Evolutionary conservation across 306 rosid genomes (phyloP), one percentile per base, ranked within the genome.

Genomic region (Argentina anserina): DNA sequence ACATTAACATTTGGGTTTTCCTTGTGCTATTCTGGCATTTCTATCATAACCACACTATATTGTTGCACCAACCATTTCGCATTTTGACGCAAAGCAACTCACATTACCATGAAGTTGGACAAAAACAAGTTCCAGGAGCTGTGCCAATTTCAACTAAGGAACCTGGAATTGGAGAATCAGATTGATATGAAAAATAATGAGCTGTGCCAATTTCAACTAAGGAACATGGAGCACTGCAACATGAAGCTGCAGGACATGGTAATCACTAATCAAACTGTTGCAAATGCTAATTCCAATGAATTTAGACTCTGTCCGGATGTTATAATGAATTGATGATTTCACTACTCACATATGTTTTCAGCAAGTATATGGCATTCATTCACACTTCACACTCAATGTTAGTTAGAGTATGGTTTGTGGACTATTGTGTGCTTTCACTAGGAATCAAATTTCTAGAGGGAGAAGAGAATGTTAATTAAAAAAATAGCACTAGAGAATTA

Each of bases 221-320:
- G n/a, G n/a, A n/a, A n/a, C n/a, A n/a, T 58, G 34, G 64, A 58
- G 37, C 9, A 58, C 37, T 58, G n/a, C 64, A 9, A 6, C 37
- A 28, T 13, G 37, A 28, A 14, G 37, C n/a, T 28, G 37, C n/a
- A 58, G 3, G 9, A 12, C 29, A 84, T 83, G 80, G 98, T 92
- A 90, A 69, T 43, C n/a, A n/a, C n/a, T n/a, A n/a, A n/a, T n/a
- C 73, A 65, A 2, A 28, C 20, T 72, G 43, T 65, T 74, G 26
- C 23, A 45, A 58, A 52, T n/a, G 31, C 73, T 25, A 23, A 25
- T 55, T 61, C 71, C 1, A 25, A 3, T 33, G 7, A 41, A n/a
- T 60, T 29, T n/a, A 14, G 17, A n/a, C 49, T 34, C 58, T 64
- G 31, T 42, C 40, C 34, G 41, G 37, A 45, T 23, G 45, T 46